phyloP scores from a whole-genome alignment of 306 rosid species.

The peach (Prunus persica) region Prunus_persica_NCBIv2 NC_034013.1:17487501-17488000 shows the following conservation, averaged over 20 bases:
- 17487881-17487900: slow-evolving; percentile 4
- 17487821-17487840: slow-evolving; percentile 73
- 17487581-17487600: slow-evolving; percentile 73
- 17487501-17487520: slow-evolving; percentile 73
- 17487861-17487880: slow-evolving; percentile 7
- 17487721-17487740: slow-evolving; percentile 59
- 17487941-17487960: slow-evolving; percentile 79
- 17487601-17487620: slow-evolving; percentile 84
- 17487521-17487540: slow-evolving; percentile 96
- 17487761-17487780: slow-evolving; percentile 85
- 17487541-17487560: slow-evolving; percentile 91
- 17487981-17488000: slow-evolving; percentile 63
- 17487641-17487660: slow-evolving; percentile 4
- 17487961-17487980: slow-evolving; percentile 51
- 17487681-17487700: slow-evolving; percentile 8
- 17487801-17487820: slow-evolving; percentile 73
- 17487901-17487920: neutral
- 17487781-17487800: slow-evolving; percentile 63
- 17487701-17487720: slow-evolving; percentile 19
- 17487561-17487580: slow-evolving; percentile 95
- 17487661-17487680: slow-evolving; percentile 1
- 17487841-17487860: slow-evolving; percentile 17
- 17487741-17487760: slow-evolving; percentile 63
- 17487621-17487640: slow-evolving; percentile 51
- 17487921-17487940: slow-evolving; percentile 9